Percentiles rank a stretch among this genome's conserved stretches.
Conservation (phyloP, 352 stramenopile species). For the Plasmopara viticola region DNA sequence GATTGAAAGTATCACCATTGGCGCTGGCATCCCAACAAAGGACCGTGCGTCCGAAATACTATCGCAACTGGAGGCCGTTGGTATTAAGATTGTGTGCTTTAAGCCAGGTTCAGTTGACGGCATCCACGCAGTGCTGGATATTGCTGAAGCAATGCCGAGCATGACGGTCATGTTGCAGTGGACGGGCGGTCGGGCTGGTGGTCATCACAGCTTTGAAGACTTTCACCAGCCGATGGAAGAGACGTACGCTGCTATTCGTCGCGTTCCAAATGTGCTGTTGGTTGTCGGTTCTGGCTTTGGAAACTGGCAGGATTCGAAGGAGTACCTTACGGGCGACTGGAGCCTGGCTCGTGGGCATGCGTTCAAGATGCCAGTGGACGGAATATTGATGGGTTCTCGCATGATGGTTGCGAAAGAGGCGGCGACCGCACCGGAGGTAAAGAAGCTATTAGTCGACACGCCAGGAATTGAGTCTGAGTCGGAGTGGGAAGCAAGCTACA, state of each 20-base stretch:
- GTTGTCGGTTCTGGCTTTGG: slow-evolving; percentile 84
- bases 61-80: slow-evolving; percentile 42
- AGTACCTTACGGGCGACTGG: slow-evolving; percentile 83
- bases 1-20: slow-evolving; percentile 87
- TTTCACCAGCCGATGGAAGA: slow-evolving; percentile 73
- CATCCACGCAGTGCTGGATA: slow-evolving; percentile 74
- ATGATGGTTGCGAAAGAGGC: slow-evolving; percentile 86
- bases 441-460: slow-evolving; percentile 77
- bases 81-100: slow-evolving; percentile 79
- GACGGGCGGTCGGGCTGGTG: slow-evolving; percentile 77
- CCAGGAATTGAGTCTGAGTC: slow-evolving; percentile 63
- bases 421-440: slow-evolving; percentile 75
- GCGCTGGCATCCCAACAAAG: slow-evolving; percentile 71
- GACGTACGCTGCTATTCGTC: slow-evolving; percentile 73
- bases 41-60: slow-evolving; percentile 82
- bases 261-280: slow-evolving; percentile 74
- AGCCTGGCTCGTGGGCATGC: slow-evolving; percentile 43
- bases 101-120: slow-evolving; percentile 78
- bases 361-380: slow-evolving; percentile 73
- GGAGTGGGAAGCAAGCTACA: slow-evolving; percentile 80
- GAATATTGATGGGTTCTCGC: slow-evolving; percentile 75
- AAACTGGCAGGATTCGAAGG: slow-evolving; percentile 72
- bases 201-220: slow-evolving; percentile 87
- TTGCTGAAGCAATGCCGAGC: slow-evolving; percentile 43
- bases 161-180: slow-evolving; percentile 87